Conservation (phyloP, 2,329 filamentous ascomycete species). For the Fusarium graminum region DNA sequence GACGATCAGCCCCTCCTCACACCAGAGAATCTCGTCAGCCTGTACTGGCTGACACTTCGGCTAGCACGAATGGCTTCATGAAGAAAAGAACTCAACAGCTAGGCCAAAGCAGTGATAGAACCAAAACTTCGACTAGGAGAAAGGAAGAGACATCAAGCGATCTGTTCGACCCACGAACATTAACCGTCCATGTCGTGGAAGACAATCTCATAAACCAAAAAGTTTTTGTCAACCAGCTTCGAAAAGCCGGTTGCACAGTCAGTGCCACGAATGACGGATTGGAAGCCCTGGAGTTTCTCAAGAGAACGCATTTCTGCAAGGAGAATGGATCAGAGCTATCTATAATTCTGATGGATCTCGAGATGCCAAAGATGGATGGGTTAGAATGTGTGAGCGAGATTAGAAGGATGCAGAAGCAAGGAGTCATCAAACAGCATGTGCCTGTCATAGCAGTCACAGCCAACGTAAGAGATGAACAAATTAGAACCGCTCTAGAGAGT, state of each 20-base stretch:
- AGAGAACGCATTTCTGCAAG: constrained; percentile 51
- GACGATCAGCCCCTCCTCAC: constrained; percentile 55
- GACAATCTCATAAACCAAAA: constrained; percentile 78
- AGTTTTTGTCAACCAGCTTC: constrained; percentile 73
- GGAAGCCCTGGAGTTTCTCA: constrained; percentile 63
- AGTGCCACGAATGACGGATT: constrained; percentile 73
- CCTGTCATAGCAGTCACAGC: constrained; percentile 63
- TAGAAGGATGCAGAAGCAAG: constrained; percentile 54
- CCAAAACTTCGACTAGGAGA: background rate
- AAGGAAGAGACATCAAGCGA: background rate
- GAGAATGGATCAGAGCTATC: constrained; percentile 50
- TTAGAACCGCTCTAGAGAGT: constrained; percentile 52
- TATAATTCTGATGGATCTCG: constrained; percentile 61
- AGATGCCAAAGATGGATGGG: constrained; percentile 65
- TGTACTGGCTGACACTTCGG: constrained; percentile 2
- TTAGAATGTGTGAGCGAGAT: constrained; percentile 58
- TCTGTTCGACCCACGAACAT: constrained; percentile 43
- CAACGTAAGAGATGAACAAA: constrained; percentile 63
- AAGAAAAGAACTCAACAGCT: background rate
- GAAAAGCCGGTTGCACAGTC: constrained; percentile 69
- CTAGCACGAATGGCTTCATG: background rate
- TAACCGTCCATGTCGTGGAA: constrained; percentile 73
- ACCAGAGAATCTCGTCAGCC: constrained; percentile 26
- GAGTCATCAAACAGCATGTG: constrained; percentile 52
- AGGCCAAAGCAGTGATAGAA: background rate